Evolutionary conservation across 208 protist species (phyloP), one percentile per base, ranked within the genome.

Genomic region (Crithidia fasciculata): DNA sequence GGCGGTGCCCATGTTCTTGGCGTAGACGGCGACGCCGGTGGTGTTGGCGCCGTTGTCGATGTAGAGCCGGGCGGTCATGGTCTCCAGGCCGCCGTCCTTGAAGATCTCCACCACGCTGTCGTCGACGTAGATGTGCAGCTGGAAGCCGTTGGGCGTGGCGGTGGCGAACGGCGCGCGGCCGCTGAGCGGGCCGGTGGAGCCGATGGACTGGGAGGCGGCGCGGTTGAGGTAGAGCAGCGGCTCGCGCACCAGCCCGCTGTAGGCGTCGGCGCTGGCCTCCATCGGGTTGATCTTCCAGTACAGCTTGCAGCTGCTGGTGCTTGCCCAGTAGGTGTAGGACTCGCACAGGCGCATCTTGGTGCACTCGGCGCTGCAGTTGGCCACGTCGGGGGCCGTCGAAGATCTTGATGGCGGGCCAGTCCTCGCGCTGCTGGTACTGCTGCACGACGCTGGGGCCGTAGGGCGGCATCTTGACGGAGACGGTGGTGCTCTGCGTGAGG

Each of bases 71-170:
- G 71, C 69, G 12, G 61, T 85, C 6, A 81, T 55, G 55, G 76
- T 71, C 77, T 90, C 73, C 59, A 84, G 41, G 0, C 75, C 81
- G 49, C 80, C 62, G 58, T 87, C 74, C 72, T 84, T 77, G 76
- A 85, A 80, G 47, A 87, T 44, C 75, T 90, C 81, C 0, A 85
- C 18, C 37, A 85, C 71, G 50, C 72, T 80, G 66, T 72, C 69
- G 54, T 85, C 81, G 54, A 85, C 72, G 64, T 72, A 82, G 37
- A 85, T 64, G 69, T 75, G 76, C 49, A 85, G 69, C 57, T 65
- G 50, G 40, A 85, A 55, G 58, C 60, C 66, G 57, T 74, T 77
- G 44, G 77, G 68, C n/a, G 69, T 69, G 36, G 60, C 63, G 47
- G 18, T 60, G 13, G 76, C 52, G 40, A 86, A 71, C 18, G 78